Evolutionary conservation across 805 yeast genomes (phyloP).

Genomic region (Candida taoyuanica): DNA sequence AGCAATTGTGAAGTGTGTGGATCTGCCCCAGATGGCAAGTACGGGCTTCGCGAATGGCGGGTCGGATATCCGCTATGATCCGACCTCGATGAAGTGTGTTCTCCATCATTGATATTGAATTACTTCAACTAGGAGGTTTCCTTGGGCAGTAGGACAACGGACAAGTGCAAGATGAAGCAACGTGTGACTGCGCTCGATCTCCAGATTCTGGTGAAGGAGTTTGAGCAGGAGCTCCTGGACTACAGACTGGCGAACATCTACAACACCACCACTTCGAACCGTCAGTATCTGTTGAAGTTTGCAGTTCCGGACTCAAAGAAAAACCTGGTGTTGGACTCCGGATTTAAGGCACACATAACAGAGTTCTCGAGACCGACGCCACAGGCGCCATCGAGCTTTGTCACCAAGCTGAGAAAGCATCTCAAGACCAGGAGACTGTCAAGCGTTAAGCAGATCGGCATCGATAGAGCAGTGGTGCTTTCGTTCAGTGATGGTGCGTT

Average conservation of each 20-base stretch:
- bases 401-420: slow-evolving; percentile 80
- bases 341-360: slow-evolving; percentile 74
- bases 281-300: slow-evolving; percentile 77
- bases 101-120: too few species aligned
- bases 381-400: slow-evolving; percentile 80
- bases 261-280: slow-evolving; percentile 63
- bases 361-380: slow-evolving; percentile 78
- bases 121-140: too few species aligned
- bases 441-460: slow-evolving; percentile 64
- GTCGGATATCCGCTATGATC: too few species aligned
- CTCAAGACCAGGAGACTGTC: slow-evolving; percentile 76
- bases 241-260: slow-evolving; percentile 82
- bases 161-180: slow-evolving; percentile 44
- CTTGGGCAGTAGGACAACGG: background rate
- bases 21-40: too few species aligned
- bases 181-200: slow-evolving; percentile 83
- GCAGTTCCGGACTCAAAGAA: slow-evolving; percentile 79
- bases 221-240: slow-evolving; percentile 50
- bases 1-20: too few species aligned
- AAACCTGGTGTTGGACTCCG: slow-evolving; percentile 76
- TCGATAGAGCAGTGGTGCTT: slow-evolving; percentile 79
- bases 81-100: too few species aligned
- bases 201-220: slow-evolving; percentile 63
- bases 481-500: slow-evolving; percentile 79
- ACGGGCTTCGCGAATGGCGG: too few species aligned